These are phyloP conservation scores for Lentinula aciculospora DNA, from an alignment of 768 basidiomycete genomes.

Conservation along the genomic window DNA sequence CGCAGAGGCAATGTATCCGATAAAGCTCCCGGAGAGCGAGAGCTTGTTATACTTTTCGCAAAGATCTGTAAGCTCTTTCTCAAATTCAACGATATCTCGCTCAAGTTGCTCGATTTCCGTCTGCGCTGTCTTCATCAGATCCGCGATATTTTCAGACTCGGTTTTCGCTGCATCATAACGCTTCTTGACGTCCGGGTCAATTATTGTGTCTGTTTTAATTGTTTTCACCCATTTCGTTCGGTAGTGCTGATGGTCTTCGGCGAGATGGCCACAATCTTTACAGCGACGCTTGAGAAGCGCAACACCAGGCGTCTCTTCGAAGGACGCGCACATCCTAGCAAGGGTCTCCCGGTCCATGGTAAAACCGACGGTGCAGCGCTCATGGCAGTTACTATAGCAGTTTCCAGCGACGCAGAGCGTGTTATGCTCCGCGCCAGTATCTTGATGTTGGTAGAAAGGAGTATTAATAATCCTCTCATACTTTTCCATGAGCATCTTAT, in stretches of 20 bases:
- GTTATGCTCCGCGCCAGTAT: constrained; percentile 2
- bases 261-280: constrained; percentile 8
- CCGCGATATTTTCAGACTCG: not conserved
- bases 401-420: constrained; percentile 10
- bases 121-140: constrained; percentile 1
- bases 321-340: constrained; percentile 4
- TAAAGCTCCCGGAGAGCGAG: constrained; percentile 12
- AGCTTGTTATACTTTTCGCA: constrained; percentile 10
- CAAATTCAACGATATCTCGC: not conserved
- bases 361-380: constrained; percentile 6
- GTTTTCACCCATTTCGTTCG: constrained; percentile 10
- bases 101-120: constrained; percentile 5
- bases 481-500: constrained; percentile 2
- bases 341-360: constrained; percentile 7
- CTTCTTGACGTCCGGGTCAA: constrained; percentile 12
- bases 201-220: constrained; percentile 5
- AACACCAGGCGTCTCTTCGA: not conserved
- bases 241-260: constrained; percentile 12
- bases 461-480: constrained; percentile 6
- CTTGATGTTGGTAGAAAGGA: constrained; percentile 5
- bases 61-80: constrained; percentile 5
- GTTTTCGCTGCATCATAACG: constrained; percentile 9
- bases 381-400: constrained; percentile 13
- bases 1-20: constrained; percentile 8
- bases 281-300: not conserved